These are phyloP conservation scores for Fusarium chlamydosporum DNA, from an alignment of 2,329 filamentous ascomycete species.

Conservation along the genomic window DNA sequence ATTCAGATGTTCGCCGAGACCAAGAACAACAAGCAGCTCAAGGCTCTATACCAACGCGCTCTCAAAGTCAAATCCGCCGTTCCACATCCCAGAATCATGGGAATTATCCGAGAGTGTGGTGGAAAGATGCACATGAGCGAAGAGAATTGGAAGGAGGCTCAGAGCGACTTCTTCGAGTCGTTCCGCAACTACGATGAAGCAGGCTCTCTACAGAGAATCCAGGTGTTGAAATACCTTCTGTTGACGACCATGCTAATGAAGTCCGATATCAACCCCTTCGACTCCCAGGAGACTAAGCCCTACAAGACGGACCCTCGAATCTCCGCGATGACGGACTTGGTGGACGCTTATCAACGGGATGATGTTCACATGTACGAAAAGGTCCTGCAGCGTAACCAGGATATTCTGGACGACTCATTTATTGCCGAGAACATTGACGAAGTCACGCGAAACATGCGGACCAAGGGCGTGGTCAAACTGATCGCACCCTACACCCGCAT, in stretches of 20 bases:
- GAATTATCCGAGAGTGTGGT: constrained; percentile 97
- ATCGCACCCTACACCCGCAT: constrained; percentile 96
- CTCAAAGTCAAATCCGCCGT: constrained; percentile 96
- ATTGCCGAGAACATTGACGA: constrained; percentile 99
- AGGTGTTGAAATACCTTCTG: constrained; percentile 96
- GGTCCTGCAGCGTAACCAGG: constrained; percentile 87
- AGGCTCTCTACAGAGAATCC: constrained; percentile 93
- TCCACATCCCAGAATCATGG: constrained; percentile 98
- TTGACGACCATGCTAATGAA: constrained; percentile 99
- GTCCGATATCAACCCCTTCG: constrained; percentile 98
- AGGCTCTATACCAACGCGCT: constrained; percentile 90
- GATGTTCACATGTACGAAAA: constrained; percentile 93
- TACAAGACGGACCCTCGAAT: constrained; percentile 97
- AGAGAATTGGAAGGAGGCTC: constrained; percentile 98
- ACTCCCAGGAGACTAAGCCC: constrained; percentile 98
- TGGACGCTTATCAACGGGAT: constrained; percentile 95
- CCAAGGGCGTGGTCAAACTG: constrained; percentile 92
- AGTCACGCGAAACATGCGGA: constrained; percentile 97
- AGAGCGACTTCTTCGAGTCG: constrained; percentile 98
- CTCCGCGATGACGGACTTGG: constrained; percentile 95
- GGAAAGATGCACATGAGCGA: constrained; percentile 99
- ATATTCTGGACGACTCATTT: constrained; percentile 91
- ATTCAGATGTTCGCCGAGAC: constrained; percentile 99
- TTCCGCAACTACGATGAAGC: constrained; percentile 99
- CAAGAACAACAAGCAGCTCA: constrained; percentile 96